Evolutionary conservation across 2,329 filamentous ascomycete species (phyloP), one percentile per base, ranked within the genome.

Genomic region (Xenosphaeropsis pyriputrescens): DNA sequence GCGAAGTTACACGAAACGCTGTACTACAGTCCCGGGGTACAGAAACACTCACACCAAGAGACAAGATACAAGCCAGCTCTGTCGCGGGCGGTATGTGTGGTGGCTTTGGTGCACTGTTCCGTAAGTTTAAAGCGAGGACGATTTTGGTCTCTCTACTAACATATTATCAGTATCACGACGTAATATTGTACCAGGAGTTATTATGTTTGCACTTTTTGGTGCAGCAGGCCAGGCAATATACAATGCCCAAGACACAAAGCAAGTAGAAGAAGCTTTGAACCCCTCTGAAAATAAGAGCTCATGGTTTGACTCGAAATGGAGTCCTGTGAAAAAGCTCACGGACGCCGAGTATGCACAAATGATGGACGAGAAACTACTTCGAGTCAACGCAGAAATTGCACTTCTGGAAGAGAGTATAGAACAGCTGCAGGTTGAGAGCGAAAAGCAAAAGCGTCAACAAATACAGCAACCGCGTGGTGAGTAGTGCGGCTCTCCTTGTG

Each of bases 391-490:
- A 1, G 80, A 89, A 43, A 85, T 91, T 55, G 76, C 82, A 0
- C 56, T 91, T 5, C 65, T 89, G 29, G 82, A 91, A 49, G 84
- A 89, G 38, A 75, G 74, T 50, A 83, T 91, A 46, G 68, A 65
- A 35, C 63, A 59, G 30, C 51, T 77, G 32, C 37, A 41, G 29
- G 41, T 19, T 37, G 37, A 47, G 22, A 26, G 22, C 22, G 22
- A 26, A 26, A 26, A 5, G 5, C 22, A 26, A 26, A 26, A 26
- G 8, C 22, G 22, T 26, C 22, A 26, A 9, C 22, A 11, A 11
- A 26, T 9, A 26, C 22, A 26, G 22, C 22, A 26, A 11, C 22
- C 22, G 8, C 22, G 7, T 9, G 8, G 8, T 26, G 22, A 26
- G 22, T 26, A 9, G 12, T 26, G 22, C 22, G 22, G 22, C 22